A percentile compares a stretch with the other conserved stretches of the same genome.
phyloP scores from a whole-genome alignment of 768 basidiomycete genomes.

The Mycena crocata region DNA sequence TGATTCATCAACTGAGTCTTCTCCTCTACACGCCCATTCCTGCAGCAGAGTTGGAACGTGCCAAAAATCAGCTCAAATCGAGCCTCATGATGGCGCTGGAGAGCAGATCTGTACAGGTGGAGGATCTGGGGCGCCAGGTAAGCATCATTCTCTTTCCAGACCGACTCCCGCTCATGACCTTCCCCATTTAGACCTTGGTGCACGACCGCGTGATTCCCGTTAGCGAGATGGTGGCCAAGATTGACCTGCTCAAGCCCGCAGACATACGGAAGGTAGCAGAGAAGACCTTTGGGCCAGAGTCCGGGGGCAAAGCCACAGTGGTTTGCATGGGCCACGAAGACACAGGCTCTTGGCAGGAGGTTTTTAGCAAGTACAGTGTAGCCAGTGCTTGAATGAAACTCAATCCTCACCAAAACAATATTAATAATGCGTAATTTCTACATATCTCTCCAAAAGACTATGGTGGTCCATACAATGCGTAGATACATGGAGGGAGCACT shows the following conservation, averaged over 20 bases:
- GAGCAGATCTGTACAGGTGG: constrained; percentile 85
- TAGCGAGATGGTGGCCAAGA: constrained; percentile 90
- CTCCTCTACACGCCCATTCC: constrained; percentile 79
- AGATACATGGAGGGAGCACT: constrained; percentile 26
- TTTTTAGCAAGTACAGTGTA: constrained; percentile 79
- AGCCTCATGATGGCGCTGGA: constrained; percentile 95
- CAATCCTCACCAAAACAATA: background rate
- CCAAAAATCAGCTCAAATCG: constrained; percentile 95
- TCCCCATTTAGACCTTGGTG: constrained; percentile 72
- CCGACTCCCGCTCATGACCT: constrained; percentile 6
- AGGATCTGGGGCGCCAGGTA: constrained; percentile 92
- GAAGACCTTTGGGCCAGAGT: constrained; percentile 76
- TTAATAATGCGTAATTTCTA: constrained; percentile 18
- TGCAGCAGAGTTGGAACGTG: constrained; percentile 78
- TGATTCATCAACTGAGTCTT: constrained; percentile 88
- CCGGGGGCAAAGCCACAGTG: constrained; percentile 77
- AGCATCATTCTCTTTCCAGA: constrained; percentile 28
- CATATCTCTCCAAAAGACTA: background rate
- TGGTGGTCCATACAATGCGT: constrained; percentile 23
- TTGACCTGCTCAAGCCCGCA: constrained; percentile 78
- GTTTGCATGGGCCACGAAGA: constrained; percentile 89
- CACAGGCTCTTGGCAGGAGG: constrained; percentile 71
- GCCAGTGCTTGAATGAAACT: constrained; percentile 37
- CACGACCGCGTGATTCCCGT: constrained; percentile 88
- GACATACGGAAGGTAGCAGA: constrained; percentile 82